These are phyloP conservation scores for Narthecium ossifragum DNA, from an alignment of 106 monocot genomes.

Conservation along the genomic window DNA sequence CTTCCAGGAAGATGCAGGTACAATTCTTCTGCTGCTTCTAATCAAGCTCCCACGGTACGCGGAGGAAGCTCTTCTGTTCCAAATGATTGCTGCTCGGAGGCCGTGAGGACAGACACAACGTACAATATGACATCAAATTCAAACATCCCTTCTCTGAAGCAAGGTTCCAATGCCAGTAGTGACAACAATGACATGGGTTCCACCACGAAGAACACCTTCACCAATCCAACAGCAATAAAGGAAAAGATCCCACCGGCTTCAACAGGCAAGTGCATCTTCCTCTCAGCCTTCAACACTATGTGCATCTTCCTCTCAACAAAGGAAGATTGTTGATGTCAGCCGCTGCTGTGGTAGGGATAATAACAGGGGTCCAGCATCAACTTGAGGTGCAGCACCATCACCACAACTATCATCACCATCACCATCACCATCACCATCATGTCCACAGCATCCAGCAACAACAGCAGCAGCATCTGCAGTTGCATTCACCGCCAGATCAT, in stretches of 20 bases:
- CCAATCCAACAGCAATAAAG: slow-evolving; percentile 27
- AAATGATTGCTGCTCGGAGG: slow-evolving; percentile 46
- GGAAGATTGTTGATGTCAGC: slow-evolving; percentile 34
- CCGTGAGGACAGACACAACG: slow-evolving; percentile 35
- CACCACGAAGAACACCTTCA: slow-evolving; percentile 35
- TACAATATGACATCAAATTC: slow-evolving; percentile 29
- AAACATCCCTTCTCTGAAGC: slow-evolving; percentile 38
- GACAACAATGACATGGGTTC: slow-evolving; percentile 73
- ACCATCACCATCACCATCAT: slow-evolving; percentile 65
- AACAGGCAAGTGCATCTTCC: slow-evolving; percentile 19
- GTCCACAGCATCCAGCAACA: slow-evolving; percentile 30
- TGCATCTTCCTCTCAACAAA: slow-evolving; percentile 16
- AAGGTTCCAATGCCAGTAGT: slow-evolving; percentile 59
- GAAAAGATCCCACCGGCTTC: slow-evolving; percentile 30
- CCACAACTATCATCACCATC: slow-evolving; percentile 62
- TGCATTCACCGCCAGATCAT: slow-evolving; percentile 38
- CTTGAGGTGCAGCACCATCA: slow-evolving; percentile 64
- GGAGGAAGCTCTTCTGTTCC: slow-evolving; percentile 48
- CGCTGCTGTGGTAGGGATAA: slow-evolving; percentile 7
- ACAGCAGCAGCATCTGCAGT: slow-evolving; percentile 18
- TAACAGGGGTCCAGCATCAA: slow-evolving; percentile 21
- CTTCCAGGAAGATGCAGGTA: slow-evolving; percentile 37
- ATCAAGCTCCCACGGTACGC: slow-evolving; percentile 36
- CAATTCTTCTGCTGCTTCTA: slow-evolving; percentile 50
- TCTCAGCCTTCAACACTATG: slow-evolving; percentile 52